Evolutionary conservation across 371 early-diverging fungal genomes (phyloP).

Genomic region (Blastocladiella emersonii): DNA sequence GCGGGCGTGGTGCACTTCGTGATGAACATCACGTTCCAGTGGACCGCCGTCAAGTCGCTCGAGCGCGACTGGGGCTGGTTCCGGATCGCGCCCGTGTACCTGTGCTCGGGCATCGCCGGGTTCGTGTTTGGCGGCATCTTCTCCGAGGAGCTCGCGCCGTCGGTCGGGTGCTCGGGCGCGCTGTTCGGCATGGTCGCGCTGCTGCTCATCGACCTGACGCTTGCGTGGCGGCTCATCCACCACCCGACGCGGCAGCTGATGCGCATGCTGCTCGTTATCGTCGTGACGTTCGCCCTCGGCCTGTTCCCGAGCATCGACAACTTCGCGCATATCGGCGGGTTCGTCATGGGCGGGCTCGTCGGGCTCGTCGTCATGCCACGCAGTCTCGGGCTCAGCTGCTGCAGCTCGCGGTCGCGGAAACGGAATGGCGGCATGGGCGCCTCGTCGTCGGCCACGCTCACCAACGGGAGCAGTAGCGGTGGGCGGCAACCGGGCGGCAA

Average conservation of each 20-base stretch:
- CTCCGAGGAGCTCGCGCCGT: constrained; percentile 30
- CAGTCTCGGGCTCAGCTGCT: constrained; percentile 11
- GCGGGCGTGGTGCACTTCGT: constrained; percentile 65
- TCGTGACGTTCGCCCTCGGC: constrained; percentile 49
- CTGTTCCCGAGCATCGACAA: constrained; percentile 62
- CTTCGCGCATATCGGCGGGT: constrained; percentile 59
- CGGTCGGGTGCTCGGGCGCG: constrained; percentile 71
- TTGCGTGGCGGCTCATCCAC: constrained; percentile 56
- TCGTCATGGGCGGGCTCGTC: constrained; percentile 4
- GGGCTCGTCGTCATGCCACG: constrained; percentile 34
- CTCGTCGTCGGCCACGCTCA: neutral
- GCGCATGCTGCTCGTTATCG: constrained; percentile 45
- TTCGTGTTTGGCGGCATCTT: constrained; percentile 66
- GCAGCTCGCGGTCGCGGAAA: neutral
- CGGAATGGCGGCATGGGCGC: too few relatives aligned
- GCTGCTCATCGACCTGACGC: constrained; percentile 59
- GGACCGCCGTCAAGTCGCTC: constrained; percentile 51
- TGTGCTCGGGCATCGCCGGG: constrained; percentile 60
- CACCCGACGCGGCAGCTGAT: constrained; percentile 52
- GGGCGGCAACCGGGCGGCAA: constrained; percentile 22
- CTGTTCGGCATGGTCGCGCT: constrained; percentile 69
- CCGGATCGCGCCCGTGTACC: constrained; percentile 56
- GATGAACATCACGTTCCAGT: constrained; percentile 59
- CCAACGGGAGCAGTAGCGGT: constrained; percentile 10
- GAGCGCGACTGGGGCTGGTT: constrained; percentile 62